phyloP scores from a whole-genome alignment of 2,329 filamentous ascomycete species.

The Botryosphaeria dothidea region DNA sequence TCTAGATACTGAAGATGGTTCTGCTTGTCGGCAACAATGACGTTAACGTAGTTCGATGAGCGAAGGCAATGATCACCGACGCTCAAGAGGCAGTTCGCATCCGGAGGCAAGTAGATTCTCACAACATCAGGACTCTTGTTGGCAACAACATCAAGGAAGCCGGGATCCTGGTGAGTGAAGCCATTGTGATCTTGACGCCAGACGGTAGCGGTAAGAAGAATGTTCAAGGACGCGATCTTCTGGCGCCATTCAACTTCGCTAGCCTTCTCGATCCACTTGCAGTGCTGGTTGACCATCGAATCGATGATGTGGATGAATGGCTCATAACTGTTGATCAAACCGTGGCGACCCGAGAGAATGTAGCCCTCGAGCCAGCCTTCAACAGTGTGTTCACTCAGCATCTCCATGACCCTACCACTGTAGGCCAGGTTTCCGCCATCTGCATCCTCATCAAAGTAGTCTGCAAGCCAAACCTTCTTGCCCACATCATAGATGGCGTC shows the following conservation, averaged over 20 bases:
- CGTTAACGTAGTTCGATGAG: slow-evolving; percentile 77
- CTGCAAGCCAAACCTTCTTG: slow-evolving; percentile 79
- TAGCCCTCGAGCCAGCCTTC: slow-evolving; percentile 84
- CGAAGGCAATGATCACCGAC: slow-evolving; percentile 75
- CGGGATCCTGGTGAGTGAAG: slow-evolving; percentile 79
- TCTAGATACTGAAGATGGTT: slow-evolving; percentile 74
- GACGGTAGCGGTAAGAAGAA: slow-evolving; percentile 74
- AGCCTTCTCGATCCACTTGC: slow-evolving; percentile 83
- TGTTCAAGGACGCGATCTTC: slow-evolving; percentile 75
- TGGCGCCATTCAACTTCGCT: slow-evolving; percentile 77
- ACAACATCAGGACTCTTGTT: slow-evolving; percentile 81
- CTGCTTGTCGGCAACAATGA: slow-evolving; percentile 78
- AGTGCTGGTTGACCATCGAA: slow-evolving; percentile 84
- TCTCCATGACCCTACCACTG: slow-evolving; percentile 74
- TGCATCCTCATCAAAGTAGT: slow-evolving; percentile 73
- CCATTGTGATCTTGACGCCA: slow-evolving; percentile 85
- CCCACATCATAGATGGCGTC: slow-evolving; percentile 69
- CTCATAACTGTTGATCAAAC: slow-evolving; percentile 78
- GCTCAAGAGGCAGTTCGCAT: slow-evolving; percentile 75
- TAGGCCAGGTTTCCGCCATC: slow-evolving; percentile 73
- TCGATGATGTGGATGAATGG: slow-evolving; percentile 82
- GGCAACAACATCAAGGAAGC: slow-evolving; percentile 75
- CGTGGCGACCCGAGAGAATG: slow-evolving; percentile 71
- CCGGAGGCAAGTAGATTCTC: slow-evolving; percentile 77
- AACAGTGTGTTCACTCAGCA: slow-evolving; percentile 77